Percentiles rank a stretch among this genome's conserved stretches.
Conservation (phyloP, 169 alveolate species). For the Plasmodium gonderi region DNA sequence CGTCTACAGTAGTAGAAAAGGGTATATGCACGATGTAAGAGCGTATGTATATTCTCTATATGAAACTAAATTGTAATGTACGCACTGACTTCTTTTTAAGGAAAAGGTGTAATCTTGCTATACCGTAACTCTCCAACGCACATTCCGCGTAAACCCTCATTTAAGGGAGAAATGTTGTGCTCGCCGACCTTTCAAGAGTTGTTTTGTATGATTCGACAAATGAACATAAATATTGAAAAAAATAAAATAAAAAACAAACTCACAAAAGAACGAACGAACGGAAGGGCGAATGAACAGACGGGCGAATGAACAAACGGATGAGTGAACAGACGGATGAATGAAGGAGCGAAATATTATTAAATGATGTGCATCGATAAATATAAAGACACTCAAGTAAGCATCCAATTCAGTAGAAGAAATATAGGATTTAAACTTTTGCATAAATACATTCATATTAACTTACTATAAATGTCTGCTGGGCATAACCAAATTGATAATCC, state of each 20-base stretch:
- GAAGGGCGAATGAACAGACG: not conserved
- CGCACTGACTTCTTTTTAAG: not conserved
- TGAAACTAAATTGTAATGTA: not conserved
- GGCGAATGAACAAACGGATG: not conserved
- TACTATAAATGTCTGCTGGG: slow-evolving; percentile 72
- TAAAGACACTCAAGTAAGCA: not conserved
- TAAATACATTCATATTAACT: not conserved
- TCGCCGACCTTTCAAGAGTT: slow-evolving; percentile 78
- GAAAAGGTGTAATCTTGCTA: not conserved
- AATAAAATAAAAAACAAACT: too few species aligned
- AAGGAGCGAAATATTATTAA: not conserved
- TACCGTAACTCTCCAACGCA: slow-evolving; percentile 84
- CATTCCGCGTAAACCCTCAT: slow-evolving; percentile 82
- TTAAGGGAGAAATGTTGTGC: slow-evolving; percentile 80
- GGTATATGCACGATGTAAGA: not conserved
- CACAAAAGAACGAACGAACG: not conserved
- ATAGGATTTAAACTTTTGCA: not conserved
- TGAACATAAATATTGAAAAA: not conserved
- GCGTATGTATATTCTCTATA: not conserved
- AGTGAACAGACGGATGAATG: not conserved
- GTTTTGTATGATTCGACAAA: not conserved
- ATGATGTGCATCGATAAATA: not conserved
- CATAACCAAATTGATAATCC: slow-evolving; percentile 66
- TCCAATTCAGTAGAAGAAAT: not conserved
- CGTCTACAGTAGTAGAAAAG: slow-evolving; percentile 72